Conservation (phyloP, 2,329 filamentous ascomycete species). For the Ceratocystis destructans region DNA sequence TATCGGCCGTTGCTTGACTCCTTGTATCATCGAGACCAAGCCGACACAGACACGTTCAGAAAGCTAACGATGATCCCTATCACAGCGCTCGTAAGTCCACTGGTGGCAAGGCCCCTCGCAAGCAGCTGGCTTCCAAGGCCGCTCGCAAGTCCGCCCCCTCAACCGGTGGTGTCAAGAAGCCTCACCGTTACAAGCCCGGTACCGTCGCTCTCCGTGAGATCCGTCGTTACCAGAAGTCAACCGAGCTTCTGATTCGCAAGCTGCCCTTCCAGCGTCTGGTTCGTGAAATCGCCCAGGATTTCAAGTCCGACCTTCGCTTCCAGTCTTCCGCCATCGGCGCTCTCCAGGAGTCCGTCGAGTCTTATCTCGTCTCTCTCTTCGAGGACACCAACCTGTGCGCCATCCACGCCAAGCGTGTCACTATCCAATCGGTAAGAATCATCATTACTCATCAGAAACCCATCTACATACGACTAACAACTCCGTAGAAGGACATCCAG, state of each 20-base stretch:
- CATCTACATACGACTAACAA: background rate
- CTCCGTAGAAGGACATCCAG: conserved; percentile 69
- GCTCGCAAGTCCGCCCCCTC: conserved; percentile 96
- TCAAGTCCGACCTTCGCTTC: conserved; percentile 93
- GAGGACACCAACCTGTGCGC: conserved; percentile 98
- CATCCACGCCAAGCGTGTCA: conserved; percentile 98
- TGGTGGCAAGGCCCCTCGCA: conserved; percentile 67
- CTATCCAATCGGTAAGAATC: conserved; percentile 55
- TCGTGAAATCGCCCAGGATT: conserved; percentile 90
- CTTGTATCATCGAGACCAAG: background rate
- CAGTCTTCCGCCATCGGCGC: conserved; percentile 96
- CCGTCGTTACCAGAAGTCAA: conserved; percentile 93
- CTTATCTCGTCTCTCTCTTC: conserved; percentile 94
- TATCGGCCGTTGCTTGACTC: conserved; percentile 25
- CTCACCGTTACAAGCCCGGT: conserved; percentile 78
- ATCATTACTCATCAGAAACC: background rate
- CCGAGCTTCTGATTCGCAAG: conserved; percentile 91
- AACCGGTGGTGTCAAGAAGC: conserved; percentile 95
- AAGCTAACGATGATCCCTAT: background rate
- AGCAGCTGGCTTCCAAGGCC: conserved; percentile 99
- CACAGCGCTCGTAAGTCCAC: conserved; percentile 54
- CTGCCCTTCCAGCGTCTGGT: conserved; percentile 96
- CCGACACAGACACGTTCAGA: no score
- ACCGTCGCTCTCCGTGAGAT: conserved; percentile 98
- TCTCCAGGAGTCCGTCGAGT: conserved; percentile 96